Evolutionary conservation across 2,329 filamentous ascomycete species (phyloP).

Genomic region (Cercospora brassicicola): DNA sequence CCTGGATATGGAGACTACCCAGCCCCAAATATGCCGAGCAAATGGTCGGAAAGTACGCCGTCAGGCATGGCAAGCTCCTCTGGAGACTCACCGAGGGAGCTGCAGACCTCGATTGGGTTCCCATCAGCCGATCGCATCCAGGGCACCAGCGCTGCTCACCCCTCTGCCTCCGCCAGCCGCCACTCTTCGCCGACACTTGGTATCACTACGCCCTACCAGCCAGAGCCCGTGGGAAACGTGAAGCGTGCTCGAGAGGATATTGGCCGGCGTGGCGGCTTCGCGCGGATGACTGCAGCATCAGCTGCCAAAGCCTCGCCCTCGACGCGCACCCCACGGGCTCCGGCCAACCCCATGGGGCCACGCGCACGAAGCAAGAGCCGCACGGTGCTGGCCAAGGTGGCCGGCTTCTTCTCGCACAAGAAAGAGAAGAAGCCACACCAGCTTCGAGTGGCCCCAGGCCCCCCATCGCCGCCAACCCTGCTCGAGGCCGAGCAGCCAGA

Average conservation of each 20-base stretch:
- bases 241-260: slow-evolving; percentile 13
- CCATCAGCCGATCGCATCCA: slow-evolving; percentile 20
- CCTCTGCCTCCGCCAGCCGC: slow-evolving; percentile 14
- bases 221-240: slow-evolving; percentile 12
- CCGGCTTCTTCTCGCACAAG: slow-evolving; percentile 33
- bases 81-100: slow-evolving; percentile 7
- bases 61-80: slow-evolving; percentile 23
- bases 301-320: slow-evolving; percentile 18
- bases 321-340: background rate
- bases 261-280: slow-evolving; percentile 18
- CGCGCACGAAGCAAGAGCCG: slow-evolving; percentile 35
- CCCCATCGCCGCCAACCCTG: slow-evolving; percentile 2
- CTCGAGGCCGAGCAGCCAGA: background rate
- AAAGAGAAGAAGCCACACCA: slow-evolving; percentile 28
- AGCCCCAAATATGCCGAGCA: slow-evolving; percentile 20
- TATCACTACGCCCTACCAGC: slow-evolving; percentile 15
- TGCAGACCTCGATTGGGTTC: slow-evolving; percentile 29
- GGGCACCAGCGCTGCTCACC: slow-evolving; percentile 3
- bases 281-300: slow-evolving; percentile 26
- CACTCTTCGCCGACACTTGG: slow-evolving; percentile 30
- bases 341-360: background rate
- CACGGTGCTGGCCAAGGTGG: slow-evolving; percentile 34
- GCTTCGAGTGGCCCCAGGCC: background rate
- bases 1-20: background rate
- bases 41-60: slow-evolving; percentile 35